Evolutionary conservation across 371 early-diverging fungal genomes (phyloP).

Genomic region (Coelomomyces lativittatus): DNA sequence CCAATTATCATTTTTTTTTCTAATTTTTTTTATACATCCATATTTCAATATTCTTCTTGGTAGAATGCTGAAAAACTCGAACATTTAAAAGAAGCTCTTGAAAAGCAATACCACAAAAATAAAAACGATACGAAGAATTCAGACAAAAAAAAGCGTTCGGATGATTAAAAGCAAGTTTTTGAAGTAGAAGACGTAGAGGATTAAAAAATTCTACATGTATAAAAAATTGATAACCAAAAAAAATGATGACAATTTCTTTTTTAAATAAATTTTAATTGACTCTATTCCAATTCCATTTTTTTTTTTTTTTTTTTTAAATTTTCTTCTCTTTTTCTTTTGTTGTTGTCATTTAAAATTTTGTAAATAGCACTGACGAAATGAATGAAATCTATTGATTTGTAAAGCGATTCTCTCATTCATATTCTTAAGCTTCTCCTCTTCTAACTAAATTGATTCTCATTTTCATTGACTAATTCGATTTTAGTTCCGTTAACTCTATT

Average conservation of each 20-base stretch:
- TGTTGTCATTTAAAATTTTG: too few species aligned
- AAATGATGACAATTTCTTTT: background rate
- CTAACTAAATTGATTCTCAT: too few species aligned
- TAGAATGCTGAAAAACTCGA: constrained; percentile 1
- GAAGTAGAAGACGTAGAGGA: background rate
- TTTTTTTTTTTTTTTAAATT: background rate
- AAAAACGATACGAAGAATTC: background rate
- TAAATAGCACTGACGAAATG: too few species aligned
- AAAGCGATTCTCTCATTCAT: too few species aligned
- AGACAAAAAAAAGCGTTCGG: background rate
- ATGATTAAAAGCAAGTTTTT: background rate
- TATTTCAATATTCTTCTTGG: too few species aligned
- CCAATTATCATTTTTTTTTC: too few species aligned
- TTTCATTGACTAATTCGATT: too few species aligned
- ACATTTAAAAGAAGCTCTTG: background rate
- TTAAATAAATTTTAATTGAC: background rate
- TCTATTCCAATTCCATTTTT: background rate
- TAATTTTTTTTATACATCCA: too few species aligned
- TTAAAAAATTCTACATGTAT: background rate
- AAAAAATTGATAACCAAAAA: background rate
- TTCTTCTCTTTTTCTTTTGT: background rate
- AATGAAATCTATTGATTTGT: too few species aligned
- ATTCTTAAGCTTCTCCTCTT: too few species aligned
- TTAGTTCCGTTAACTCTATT: too few species aligned
- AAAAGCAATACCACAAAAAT: background rate